Base-by-base conservation (phyloP, 1,284 basidiomycete species). In the Wolfiporia cocos region DNA sequence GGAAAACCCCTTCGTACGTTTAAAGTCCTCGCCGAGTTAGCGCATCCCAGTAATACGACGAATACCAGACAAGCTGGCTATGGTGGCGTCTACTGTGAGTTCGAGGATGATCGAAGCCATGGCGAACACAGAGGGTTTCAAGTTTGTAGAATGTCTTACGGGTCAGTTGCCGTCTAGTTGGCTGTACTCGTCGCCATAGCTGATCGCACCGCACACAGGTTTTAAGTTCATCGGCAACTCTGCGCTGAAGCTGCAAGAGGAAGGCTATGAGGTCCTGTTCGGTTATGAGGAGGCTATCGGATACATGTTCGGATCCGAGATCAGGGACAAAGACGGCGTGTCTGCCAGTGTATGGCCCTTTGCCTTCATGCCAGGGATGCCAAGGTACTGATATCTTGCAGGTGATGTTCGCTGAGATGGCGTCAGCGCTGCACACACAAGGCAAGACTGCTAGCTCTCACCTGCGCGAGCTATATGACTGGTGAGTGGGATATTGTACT, bases 221-320 rank as follows among this genome's bases (percentile, higher is more conserved):
- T 90, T 90, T 63, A 90, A 88, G 58, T 89, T 77, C 58, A 89
- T 92, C 39, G 89, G 89, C 9, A 92, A 92, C 55, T 81, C 78
- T 4, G 86, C 83, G 2, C 63, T 88, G 20, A 65, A 71, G 36
- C 69, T 91, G 9, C 78, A 74, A 15, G 56, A 64, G 31, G 63
- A 79, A 37, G 89, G 87, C 1, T 88, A 74, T 54, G 73, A 81
- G 20, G 86, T 89, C 7, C 76, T 75, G 0, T 91, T 92, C 58
- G 87, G 82, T 6, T 92, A 92, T 52, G 89, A 92, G 59, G 89
- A 92, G 61, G 90, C 90, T 1, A 90, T 92, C 42, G 86, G 89
- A 1, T 92, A 76, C 55, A 90, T 91, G 86, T 80, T 89, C 57
- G 86, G 86, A 11, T 65, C 73, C 5, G 68, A 78, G 34, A 76